Base-by-base conservation (phyloP, 768 basidiomycete genomes). In the Suillus ampliporus region DNA sequence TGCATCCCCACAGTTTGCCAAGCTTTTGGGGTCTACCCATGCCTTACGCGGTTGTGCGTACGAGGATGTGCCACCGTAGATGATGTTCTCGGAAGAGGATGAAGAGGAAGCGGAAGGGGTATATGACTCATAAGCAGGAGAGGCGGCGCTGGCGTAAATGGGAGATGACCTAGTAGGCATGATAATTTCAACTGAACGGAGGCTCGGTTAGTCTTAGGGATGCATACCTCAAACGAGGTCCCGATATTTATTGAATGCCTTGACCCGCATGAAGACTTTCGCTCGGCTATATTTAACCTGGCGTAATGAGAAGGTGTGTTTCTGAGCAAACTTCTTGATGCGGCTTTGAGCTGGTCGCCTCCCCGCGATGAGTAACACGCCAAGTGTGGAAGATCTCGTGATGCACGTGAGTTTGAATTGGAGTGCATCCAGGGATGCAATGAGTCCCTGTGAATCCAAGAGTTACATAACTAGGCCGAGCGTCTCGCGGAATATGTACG, bases 11-110 rank as follows among this genome's bases (percentile, higher is more conserved):
- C 82, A 80, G 70, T 86, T 74, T n/a, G 88, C 87, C 56, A 90
- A 76, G 2, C 82, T 76, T 19, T 81, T 77, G 8, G 90, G 89
- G 69, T 90, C 89, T 34, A 91, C 82, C 90, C 90, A 91, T 11
- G 74, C 76, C 68, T 79, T 81, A 9, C 72, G 72, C 26, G 71
- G 43, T 11, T 69, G 61, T 3, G 54, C 9, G 28, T 34, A 50
- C 1, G 65, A 68, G 38, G 65, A 53, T 41, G 40, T 15, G 31
- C 43, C 60, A 37, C 66, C 66, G 37, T 72, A 71, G 52, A 72
- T 68, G 61, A 75, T 44, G 21, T 70, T 67, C 47, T 65, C 54
- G 19, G 67, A 65, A 21, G 65, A 61, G 61, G 71, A 59, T 53
- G 80, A 63, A 48, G 74, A 63, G n/a, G 70, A 51, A 14, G 75